These are phyloP conservation scores for Hexamita inflata DNA, from an alignment of 208 protist genomes.

Conservation along the genomic window DNA sequence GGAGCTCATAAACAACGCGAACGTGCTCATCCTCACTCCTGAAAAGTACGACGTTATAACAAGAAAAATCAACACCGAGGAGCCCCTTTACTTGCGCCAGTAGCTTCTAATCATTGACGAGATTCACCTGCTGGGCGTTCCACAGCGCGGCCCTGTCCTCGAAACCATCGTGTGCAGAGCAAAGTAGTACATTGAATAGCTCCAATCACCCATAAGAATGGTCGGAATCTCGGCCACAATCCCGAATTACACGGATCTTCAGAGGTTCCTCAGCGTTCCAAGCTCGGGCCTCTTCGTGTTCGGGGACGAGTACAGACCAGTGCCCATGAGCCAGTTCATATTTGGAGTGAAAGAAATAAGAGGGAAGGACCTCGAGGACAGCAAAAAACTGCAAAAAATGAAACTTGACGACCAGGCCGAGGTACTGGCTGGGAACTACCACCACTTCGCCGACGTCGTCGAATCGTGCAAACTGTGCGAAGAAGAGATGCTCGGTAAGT, in stretches of 20 bases:
- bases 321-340: slow-evolving; percentile 83
- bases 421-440: too few relatives aligned
- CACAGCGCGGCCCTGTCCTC: slow-evolving; percentile 87
- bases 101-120: slow-evolving; percentile 94
- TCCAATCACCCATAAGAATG: slow-evolving; percentile 63
- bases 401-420: too few relatives aligned
- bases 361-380: slow-evolving; percentile 11
- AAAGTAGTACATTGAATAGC: slow-evolving; percentile 69
- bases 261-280: slow-evolving; percentile 77
- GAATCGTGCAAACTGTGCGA: background rate
- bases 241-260: slow-evolving; percentile 96
- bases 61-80: slow-evolving; percentile 76
- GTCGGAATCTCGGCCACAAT: slow-evolving; percentile 92
- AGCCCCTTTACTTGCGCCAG: slow-evolving; percentile 56
- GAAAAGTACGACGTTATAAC: slow-evolving; percentile 99
- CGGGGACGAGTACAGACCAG: slow-evolving; percentile 75
- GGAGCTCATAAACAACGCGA: slow-evolving; percentile 72
- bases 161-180: slow-evolving; percentile 89
- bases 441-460: too few relatives aligned
- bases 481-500: background rate
- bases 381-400: too few relatives aligned
- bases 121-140: slow-evolving; percentile 88
- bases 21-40: slow-evolving; percentile 94
- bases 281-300: slow-evolving; percentile 80
- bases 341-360: slow-evolving; percentile 74